Conservation (phyloP, 805 yeast genomes). For the Candida schatavii region DNA sequence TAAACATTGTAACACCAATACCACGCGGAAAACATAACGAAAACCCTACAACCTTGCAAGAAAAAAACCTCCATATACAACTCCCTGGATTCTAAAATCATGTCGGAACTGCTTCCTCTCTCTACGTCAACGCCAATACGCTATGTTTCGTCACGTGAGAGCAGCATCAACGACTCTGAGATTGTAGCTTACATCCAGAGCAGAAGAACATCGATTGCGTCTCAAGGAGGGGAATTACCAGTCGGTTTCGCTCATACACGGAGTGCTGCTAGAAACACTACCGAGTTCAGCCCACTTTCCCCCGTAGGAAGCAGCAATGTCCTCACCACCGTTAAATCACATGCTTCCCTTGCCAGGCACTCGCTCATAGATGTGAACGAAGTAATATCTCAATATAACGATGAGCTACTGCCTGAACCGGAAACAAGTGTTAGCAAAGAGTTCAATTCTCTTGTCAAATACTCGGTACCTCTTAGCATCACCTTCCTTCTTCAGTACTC, state of each 20-base stretch:
- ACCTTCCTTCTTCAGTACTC: conserved; percentile 73
- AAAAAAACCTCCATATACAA: too few relatives aligned
- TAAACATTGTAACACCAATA: too few relatives aligned
- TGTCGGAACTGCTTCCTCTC: conserved; percentile 5
- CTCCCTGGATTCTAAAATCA: too few relatives aligned
- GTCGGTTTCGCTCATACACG: conserved; percentile 3
- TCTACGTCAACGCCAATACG: conserved; percentile 7
- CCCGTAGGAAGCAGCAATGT: not conserved
- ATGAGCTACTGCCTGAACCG: conserved; percentile 36
- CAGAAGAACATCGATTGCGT: conserved; percentile 37
- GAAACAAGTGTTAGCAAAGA: conserved; percentile 41
- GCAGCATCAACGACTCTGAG: conserved; percentile 29
- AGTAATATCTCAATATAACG: conserved; percentile 21
- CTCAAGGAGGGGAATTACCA: conserved; percentile 24
- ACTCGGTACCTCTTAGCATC: conserved; percentile 57
- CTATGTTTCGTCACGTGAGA: conserved; percentile 6
- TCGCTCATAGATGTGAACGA: conserved; percentile 14
- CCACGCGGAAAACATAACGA: too few relatives aligned
- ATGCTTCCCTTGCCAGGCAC: conserved; percentile 8
- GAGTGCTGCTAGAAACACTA: conserved; percentile 6
- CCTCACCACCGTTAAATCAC: conserved; percentile 6
- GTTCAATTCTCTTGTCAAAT: conserved; percentile 32
- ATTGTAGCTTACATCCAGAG: conserved; percentile 37
- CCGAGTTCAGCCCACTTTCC: conserved; percentile 6
- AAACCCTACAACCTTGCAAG: too few relatives aligned